Evolutionary conservation across 176 grass and related monocot species (phyloP).

Genomic region (Oryza nivara): DNA sequence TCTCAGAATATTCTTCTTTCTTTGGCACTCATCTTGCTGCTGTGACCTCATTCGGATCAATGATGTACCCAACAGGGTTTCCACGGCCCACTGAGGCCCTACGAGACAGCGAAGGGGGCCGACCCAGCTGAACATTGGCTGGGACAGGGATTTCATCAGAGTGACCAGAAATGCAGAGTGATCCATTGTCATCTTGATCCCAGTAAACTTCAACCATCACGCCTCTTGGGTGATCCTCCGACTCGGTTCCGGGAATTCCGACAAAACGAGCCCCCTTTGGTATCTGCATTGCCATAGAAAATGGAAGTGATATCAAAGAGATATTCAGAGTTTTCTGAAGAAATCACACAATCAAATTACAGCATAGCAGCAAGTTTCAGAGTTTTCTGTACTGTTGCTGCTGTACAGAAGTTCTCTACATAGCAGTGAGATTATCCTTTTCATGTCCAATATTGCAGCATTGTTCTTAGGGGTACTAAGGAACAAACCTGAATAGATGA

Average conservation of each 20-base stretch:
- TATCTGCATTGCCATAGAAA: conserved; percentile 60
- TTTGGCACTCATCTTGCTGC: conserved; percentile 40
- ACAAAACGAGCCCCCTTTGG: conserved; percentile 80
- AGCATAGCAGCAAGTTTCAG: no score
- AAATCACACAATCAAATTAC: not conserved
- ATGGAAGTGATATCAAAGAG: conserved; percentile 13
- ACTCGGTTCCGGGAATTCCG: conserved; percentile 90
- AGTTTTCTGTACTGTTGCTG: no score
- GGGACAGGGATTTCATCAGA: conserved; percentile 63
- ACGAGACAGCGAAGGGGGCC: conserved; percentile 45
- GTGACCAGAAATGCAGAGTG: conserved; percentile 87
- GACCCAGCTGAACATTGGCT: conserved; percentile 50
- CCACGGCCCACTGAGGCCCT: conserved; percentile 45
- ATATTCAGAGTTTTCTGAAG: conserved; percentile 3
- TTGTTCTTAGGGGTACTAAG: conserved; percentile 8
- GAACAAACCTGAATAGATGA: conserved; percentile 75
- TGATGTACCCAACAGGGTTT: conserved; percentile 57
- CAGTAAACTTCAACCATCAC: conserved; percentile 94
- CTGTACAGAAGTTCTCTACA: no score
- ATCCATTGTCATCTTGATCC: conserved; percentile 86
- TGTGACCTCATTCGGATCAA: conserved; percentile 58
- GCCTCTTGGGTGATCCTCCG: conserved; percentile 78
- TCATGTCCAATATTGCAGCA: not conserved
- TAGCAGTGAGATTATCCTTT: not conserved
- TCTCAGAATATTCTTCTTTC: not conserved